A percentile compares a stretch with the other conserved stretches of the same genome.
These are phyloP conservation scores for Bromus sterilis DNA, from an alignment of 176 grass and related monocot genomes.

Conservation along the genomic window DNA sequence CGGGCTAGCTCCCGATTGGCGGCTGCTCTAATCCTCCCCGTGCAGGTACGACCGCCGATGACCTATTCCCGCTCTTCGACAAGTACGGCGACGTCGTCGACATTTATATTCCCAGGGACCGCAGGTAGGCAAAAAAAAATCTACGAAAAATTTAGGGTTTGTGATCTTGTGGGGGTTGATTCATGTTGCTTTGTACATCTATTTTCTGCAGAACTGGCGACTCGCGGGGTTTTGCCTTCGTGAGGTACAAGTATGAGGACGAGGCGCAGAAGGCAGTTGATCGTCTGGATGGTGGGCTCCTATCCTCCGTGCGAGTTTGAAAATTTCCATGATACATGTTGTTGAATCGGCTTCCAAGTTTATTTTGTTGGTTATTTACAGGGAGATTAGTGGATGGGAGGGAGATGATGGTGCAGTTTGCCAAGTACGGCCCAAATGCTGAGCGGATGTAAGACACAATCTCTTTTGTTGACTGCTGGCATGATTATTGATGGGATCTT, in stretches of 20 bases:
- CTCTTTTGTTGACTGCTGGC: background rate
- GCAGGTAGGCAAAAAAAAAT: conserved; percentile 44
- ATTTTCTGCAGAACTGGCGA: conserved; percentile 57
- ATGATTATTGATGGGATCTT: background rate
- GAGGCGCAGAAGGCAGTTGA: conserved; percentile 95
- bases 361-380: conserved; percentile 15
- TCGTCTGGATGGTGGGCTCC: conserved; percentile 62
- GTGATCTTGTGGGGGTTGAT: background rate
- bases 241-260: conserved; percentile 95
- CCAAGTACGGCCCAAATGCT: conserved; percentile 93
- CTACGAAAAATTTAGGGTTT: background rate
- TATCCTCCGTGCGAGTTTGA: background rate
- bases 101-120: conserved; percentile 90
- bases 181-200: background rate
- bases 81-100: conserved; percentile 88
- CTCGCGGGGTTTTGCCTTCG: conserved; percentile 85
- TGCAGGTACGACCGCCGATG: conserved; percentile 81
- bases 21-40: background rate
- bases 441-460: conserved; percentile 76
- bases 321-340: background rate
- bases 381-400: conserved; percentile 83
- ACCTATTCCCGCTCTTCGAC: conserved; percentile 92
- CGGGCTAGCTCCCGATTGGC: background rate
- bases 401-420: conserved; percentile 98
- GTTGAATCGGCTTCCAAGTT: background rate